Base-by-base conservation (phyloP, 2,329 filamentous ascomycete species). In the Cladosporium sp. region DNA sequence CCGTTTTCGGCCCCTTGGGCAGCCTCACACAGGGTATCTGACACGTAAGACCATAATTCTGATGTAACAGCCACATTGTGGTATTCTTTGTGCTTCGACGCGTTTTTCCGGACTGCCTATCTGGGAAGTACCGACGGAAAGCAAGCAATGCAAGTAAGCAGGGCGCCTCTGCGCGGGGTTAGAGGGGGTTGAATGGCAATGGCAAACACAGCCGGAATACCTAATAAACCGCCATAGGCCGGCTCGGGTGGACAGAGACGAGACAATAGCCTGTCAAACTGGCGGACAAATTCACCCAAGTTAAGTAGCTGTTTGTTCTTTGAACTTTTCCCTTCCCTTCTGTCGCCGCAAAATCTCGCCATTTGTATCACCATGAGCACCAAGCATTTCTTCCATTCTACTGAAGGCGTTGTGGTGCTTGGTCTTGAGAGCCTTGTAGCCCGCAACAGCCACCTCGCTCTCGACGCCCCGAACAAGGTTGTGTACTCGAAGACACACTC, bases 351-450 rank as follows among this genome's bases (percentile, higher is more conserved):
- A 8, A 23, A 54, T 53, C 11, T 32, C 23, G 21, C 28, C 5
- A 23, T 39, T 43, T 28, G 6, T 25, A 21, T 36, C 49, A 76
- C 43, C 53, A 85, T 85, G 83, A 84, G 82, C 36, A 78, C 80
- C 28, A 85, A 85, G 74, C 83, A 85, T 72, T 85, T 85, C 75
- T 85, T 85, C 67, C 77, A 80, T 34, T 79, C 78, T 60, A 82
- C 82, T 21, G 78, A 81, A 66, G 82, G 82, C 65, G 79, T 85
- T 18, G 82, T 85, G 0, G 75, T 81, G n/a, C 78, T 80, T 59
- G 80, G 80, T 49, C 78, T 85, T 25, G 78, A 79, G 53, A 81
- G 80, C 5, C 74, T 85, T 23, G 79, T 82, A 32, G 73, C 79
- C 2, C 75, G 81, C 8, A 84, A 84, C 68, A 76, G 74, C 5